Evolutionary conservation across 352 stramenopile genomes (phyloP), one percentile per base, ranked within the genome.

Genomic region (Hyaloperonospora arabidopsidis): DNA sequence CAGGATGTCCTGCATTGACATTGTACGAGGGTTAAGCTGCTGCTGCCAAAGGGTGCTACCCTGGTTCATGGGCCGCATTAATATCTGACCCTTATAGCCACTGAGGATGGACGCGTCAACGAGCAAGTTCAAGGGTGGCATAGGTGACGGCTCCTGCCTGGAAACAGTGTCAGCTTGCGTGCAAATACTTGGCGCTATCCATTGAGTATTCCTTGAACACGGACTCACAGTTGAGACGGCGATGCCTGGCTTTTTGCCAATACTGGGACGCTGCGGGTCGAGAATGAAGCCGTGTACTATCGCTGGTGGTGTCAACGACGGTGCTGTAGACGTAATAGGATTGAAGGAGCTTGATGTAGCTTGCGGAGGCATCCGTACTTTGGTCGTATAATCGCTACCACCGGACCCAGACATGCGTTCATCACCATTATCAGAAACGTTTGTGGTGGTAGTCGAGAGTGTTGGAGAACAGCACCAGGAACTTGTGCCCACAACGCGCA

Each of bases 1-100:
- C 49, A 87, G 55, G 48, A 86, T 89, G 45, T 89, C 76, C 14
- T 77, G 68, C 76, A 87, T 89, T 39, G 76, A 87, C 79, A 89
- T 89, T 57, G 61, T 75, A 28, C 79, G 65, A 52, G 52, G 39
- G 14, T 57, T 46, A 1, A 45, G 38, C 19, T 60, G 38, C 1
- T 59, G 53, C 29, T 38, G 34, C 23, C 49, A 49, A 34, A 59
- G 40, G 18, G 23, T 35, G 35, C 40, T 63, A 18, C 58, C 36
- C 15, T 53, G 41, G 11, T 32, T 48, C 46, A 58, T 25, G 15
- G 63, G 51, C 35, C 39, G 25, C 45, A 28, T 43, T 21, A 59
- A 34, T 17, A 54, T 68, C 38, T 83, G 70, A 40, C 79, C 54
- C 62, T 82, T 78, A 59, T 83, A 83, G n/a, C 74, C 59, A 17